Percentiles rank a stretch among this genome's conserved stretches.
Evolutionary conservation across 257 asterid species (phyloP).

Genomic region (Penstemon newberryi): DNA sequence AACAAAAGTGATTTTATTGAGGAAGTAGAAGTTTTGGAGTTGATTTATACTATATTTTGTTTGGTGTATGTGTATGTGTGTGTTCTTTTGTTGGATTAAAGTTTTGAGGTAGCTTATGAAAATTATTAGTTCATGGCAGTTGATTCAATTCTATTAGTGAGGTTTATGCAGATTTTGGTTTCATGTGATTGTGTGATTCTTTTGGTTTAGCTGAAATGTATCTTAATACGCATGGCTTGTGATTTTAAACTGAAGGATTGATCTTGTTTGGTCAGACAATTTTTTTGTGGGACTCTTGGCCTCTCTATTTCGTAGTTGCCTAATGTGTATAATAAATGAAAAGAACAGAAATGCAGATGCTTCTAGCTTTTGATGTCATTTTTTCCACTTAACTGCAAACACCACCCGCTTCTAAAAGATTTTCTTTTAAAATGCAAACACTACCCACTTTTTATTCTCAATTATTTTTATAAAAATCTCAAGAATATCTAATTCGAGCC

Average conservation of each 20-base stretch:
- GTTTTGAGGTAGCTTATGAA: constrained; percentile 6
- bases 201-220: neutral
- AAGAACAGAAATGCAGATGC: no score
- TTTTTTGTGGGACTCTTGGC: neutral
- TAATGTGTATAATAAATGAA: neutral
- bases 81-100: constrained; percentile 20
- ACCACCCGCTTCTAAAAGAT: neutral
- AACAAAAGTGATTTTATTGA: constrained; percentile 23
- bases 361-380: no score
- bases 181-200: neutral
- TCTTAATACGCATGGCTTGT: neutral
- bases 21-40: constrained; percentile 2
- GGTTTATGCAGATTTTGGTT: neutral
- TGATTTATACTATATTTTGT: constrained; percentile 8
- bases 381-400: no score
- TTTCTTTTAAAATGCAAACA: neutral
- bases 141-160: neutral
- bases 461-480: neutral
- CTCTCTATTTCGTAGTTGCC: neutral
- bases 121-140: constrained; percentile 9
- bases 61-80: constrained; percentile 3
- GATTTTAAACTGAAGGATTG: neutral
- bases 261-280: neutral
- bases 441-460: neutral
- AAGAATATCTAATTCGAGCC: neutral